Evolutionary conservation across 345 rosid species (phyloP).

Genomic region (Dipteronia dyeriana): DNA sequence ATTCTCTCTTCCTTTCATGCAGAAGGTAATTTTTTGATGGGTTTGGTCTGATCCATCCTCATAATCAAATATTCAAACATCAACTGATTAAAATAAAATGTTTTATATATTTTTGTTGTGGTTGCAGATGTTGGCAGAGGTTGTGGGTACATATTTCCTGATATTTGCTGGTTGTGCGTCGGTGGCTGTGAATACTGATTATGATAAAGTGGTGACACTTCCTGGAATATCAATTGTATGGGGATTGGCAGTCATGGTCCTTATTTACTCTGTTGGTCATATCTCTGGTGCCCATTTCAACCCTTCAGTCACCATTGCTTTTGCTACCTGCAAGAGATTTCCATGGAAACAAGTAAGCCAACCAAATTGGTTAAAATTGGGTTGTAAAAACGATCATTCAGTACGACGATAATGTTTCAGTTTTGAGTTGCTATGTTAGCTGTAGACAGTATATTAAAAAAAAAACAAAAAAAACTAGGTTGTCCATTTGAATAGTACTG

Average conservation of each 20-base stretch:
- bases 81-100: neutral
- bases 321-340: constrained; percentile 78
- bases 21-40: constrained; percentile 49
- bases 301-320: constrained; percentile 93
- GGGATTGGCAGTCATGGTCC: constrained; percentile 87
- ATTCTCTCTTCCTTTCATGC: too few species aligned
- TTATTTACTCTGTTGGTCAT: constrained; percentile 85
- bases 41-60: neutral
- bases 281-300: constrained; percentile 98
- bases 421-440: too few species aligned
- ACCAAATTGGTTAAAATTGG: neutral
- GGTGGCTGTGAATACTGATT: constrained; percentile 66
- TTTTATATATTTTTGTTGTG: neutral
- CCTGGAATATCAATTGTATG: constrained; percentile 81
- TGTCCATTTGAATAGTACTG: too few species aligned
- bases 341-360: constrained; percentile 69
- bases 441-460: too few species aligned
- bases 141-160: constrained; percentile 82
- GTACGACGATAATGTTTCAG: too few species aligned
- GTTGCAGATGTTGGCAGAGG: constrained; percentile 70
- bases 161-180: constrained; percentile 87
- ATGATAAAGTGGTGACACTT: constrained; percentile 63
- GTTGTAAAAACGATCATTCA: too few species aligned
- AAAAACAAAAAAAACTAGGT: too few species aligned
- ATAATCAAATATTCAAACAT: neutral